Evolutionary conservation across 1,284 basidiomycete genomes (phyloP).

Genomic region (Caloboletus inedulis): DNA sequence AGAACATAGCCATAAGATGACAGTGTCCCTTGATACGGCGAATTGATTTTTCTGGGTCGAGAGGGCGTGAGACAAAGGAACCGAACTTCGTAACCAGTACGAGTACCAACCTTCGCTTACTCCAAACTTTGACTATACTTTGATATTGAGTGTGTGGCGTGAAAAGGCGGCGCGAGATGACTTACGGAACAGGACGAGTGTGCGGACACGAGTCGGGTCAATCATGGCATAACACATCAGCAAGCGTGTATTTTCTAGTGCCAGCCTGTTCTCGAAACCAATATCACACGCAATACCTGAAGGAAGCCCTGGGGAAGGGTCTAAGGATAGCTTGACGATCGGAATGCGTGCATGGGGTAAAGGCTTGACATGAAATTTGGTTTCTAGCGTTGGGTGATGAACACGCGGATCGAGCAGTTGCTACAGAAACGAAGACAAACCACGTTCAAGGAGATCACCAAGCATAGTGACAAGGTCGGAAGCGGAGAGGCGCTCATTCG

Average conservation of each 20-base stretch:
- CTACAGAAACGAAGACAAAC: constrained; percentile 41
- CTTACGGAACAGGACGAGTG: constrained; percentile 93
- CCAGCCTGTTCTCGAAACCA: constrained; percentile 95
- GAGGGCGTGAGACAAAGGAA: constrained; percentile 1
- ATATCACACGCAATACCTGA: constrained; percentile 96
- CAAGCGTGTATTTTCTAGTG: constrained; percentile 94
- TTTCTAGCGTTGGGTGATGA: constrained; percentile 55
- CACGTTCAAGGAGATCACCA: constrained; percentile 88
- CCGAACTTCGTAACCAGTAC: background rate
- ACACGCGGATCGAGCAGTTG: background rate
- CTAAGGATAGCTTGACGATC: constrained; percentile 94
- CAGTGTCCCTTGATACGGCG: constrained; percentile 93
- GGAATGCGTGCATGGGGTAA: constrained; percentile 97
- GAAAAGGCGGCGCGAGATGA: constrained; percentile 22
- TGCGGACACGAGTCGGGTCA: constrained; percentile 90
- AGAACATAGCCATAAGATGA: constrained; percentile 98
- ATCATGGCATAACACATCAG: constrained; percentile 97
- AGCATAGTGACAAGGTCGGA: constrained; percentile 93
- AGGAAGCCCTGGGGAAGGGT: constrained; percentile 86
- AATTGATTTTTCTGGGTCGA: constrained; percentile 85
- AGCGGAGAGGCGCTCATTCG: constrained; percentile 71
- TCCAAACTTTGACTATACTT: constrained; percentile 92
- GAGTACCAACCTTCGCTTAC: constrained; percentile 76
- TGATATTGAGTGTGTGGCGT: constrained; percentile 13
- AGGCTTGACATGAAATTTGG: constrained; percentile 96